A percentile compares a stretch with the other conserved stretches of the same genome.
Evolutionary conservation across 257 asterid species (phyloP).

Genomic region (Phtheirospermum japonicum): DNA sequence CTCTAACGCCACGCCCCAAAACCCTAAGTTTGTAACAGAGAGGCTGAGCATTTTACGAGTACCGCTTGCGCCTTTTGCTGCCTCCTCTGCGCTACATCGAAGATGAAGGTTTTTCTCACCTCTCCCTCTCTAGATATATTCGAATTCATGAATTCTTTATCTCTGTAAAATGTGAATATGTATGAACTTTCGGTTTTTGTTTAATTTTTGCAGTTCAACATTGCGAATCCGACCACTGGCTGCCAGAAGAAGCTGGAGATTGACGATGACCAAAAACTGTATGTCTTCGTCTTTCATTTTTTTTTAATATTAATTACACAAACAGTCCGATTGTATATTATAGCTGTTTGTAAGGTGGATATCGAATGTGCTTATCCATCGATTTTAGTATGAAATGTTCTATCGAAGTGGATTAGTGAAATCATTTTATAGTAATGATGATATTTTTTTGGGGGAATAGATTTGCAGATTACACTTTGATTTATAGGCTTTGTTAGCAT

Average conservation of each 20-base stretch:
- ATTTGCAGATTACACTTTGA: neutral
- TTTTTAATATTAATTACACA: neutral
- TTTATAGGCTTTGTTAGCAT: neutral
- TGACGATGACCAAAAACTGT: constrained; percentile 57
- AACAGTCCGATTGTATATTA: neutral
- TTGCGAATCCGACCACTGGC: constrained; percentile 52
- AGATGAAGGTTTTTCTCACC: constrained; percentile 3
- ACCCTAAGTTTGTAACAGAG: neutral
- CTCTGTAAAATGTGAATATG: neutral
- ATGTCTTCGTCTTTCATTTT: neutral
- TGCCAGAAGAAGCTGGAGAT: constrained; percentile 66
- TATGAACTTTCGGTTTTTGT: neutral
- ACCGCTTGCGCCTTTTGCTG: neutral
- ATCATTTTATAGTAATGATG: neutral
- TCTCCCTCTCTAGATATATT: neutral
- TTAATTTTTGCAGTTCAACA: constrained; percentile 41
- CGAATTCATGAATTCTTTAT: neutral
- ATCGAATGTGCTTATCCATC: neutral
- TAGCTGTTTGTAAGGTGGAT: neutral
- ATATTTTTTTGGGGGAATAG: neutral
- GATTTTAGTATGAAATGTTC: neutral
- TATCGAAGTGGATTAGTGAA: neutral
- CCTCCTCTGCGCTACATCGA: neutral
- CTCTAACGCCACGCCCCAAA: neutral
- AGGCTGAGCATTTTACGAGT: neutral